These are phyloP conservation scores for Colletotrichum sp. DNA, from an alignment of 2,329 filamentous ascomycete species.

Conservation along the genomic window DNA sequence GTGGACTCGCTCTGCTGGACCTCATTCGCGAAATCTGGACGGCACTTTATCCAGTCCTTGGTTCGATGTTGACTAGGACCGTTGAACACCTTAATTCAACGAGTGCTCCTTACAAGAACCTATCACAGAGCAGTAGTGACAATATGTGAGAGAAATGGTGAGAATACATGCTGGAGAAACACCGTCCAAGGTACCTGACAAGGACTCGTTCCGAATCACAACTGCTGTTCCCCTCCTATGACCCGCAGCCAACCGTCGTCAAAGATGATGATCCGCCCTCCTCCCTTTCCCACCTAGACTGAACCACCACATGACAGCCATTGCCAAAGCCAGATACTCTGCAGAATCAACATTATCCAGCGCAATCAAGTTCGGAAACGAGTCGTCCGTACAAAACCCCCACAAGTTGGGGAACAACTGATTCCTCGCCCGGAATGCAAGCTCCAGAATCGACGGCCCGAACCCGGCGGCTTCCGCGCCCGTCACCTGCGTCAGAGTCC, in stretches of 20 bases:
- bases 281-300: not conserved
- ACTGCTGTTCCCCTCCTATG: not conserved
- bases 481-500: not conserved
- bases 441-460: not conserved
- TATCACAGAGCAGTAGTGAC: not conserved
- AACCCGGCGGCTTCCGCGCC: not conserved
- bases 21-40: not conserved
- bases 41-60: not conserved
- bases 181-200: not conserved
- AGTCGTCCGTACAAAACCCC: not conserved
- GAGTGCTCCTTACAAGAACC: not conserved
- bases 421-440: not conserved
- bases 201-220: fast-evolving
- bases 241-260: not conserved
- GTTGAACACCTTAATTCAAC: not conserved
- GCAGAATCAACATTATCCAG: not conserved
- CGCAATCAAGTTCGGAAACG: not conserved
- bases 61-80: not conserved
- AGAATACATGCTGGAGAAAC: not conserved
- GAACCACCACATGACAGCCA: not conserved
- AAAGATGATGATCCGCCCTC: not conserved
- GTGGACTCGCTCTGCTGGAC: not conserved
- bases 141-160: not conserved
- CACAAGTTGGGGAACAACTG: not conserved
- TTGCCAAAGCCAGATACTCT: not conserved